Percentiles rank a stretch among this genome's conserved stretches.
Conservation (phyloP, 2,329 filamentous ascomycete species). For the Neoscytalidium dimidiatum region DNA sequence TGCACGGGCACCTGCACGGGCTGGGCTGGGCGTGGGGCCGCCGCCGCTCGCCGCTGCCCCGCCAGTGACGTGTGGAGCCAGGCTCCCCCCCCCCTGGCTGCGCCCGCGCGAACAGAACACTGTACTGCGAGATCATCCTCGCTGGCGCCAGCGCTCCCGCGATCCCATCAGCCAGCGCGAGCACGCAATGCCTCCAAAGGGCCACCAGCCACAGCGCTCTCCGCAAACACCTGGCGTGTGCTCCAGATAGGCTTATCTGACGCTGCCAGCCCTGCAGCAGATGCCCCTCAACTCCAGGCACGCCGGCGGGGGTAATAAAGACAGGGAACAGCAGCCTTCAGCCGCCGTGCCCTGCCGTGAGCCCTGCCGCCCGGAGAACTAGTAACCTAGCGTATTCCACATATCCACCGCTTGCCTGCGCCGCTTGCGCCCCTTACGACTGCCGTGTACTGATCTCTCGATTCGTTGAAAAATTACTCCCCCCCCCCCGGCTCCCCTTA, state of each 20-base stretch:
- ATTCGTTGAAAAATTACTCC: slow-evolving; percentile 1
- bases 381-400: slow-evolving; percentile 2
- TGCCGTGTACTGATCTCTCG: neutral
- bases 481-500: neutral
- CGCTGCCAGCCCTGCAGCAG: neutral
- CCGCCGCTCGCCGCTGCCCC: neutral
- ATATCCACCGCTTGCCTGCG: slow-evolving; percentile 14
- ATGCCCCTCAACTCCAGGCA: neutral
- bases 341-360: slow-evolving; percentile 1
- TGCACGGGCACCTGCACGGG: no score
- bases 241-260: neutral
- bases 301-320: neutral
- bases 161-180: neutral
- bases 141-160: neutral
- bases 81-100: neutral
- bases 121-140: slow-evolving; percentile 6
- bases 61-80: slow-evolving; percentile 3
- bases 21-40: neutral
- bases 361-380: slow-evolving; percentile 3
- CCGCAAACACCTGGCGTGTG: neutral
- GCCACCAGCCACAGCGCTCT: slow-evolving; percentile 1
- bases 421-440: slow-evolving; percentile 12
- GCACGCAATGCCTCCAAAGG: slow-evolving; percentile 6
- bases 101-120: neutral
- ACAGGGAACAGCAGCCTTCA: neutral